Evolutionary conservation across 2,329 filamentous ascomycete genomes (phyloP), one percentile per base, ranked within the genome.

Genomic region (Colletotrichum destructivum): DNA sequence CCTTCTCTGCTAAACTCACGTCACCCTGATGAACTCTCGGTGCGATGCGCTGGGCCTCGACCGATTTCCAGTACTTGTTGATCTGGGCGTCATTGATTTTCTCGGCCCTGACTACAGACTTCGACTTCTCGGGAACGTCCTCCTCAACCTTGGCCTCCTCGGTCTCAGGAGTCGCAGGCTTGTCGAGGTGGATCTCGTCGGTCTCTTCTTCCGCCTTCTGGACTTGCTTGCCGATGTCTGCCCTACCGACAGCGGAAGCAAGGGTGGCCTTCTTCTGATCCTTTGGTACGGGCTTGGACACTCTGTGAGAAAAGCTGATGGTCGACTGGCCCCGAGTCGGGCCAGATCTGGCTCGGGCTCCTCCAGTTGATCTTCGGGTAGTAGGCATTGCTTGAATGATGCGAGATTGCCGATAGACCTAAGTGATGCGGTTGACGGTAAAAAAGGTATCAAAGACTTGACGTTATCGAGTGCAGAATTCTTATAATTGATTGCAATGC

Each of bases 11-110:
- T 56, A 93, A 75, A 13, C 86, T 88, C 75, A 98, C 79, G 2
- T 87, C 91, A 76, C 92, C 82, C 82, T 97, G 94, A 78, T 98
- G 96, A 46, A 97, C 91, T 76, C 92, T 85, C 52, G 89, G 88
- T 21, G 93, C 89, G 71, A 87, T 87, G 75, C 94, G 87, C 77
- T 90, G 87, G 51, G 85, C 84, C 84, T 98, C 94, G 75, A 96
- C 90, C 13, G 81, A 81, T 75, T 85, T 85, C 95, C 95, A 98
- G 80, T 98, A 98, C 78, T 86, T 87, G 76, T 88, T 88, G 74
- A 98, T 91, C 76, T 94, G 90, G 59, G 87, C 84, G 68, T 93
- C 88, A 9, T 88, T 89, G 52, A 97, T 82, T 75, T 89, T 88
- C 74, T 89, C 85, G 1, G 94, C 95, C 71, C 82, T 83, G 31